These are phyloP conservation scores for Skeletonema grethae DNA, from an alignment of 108 stramenopile species.

Conservation along the genomic window DNA sequence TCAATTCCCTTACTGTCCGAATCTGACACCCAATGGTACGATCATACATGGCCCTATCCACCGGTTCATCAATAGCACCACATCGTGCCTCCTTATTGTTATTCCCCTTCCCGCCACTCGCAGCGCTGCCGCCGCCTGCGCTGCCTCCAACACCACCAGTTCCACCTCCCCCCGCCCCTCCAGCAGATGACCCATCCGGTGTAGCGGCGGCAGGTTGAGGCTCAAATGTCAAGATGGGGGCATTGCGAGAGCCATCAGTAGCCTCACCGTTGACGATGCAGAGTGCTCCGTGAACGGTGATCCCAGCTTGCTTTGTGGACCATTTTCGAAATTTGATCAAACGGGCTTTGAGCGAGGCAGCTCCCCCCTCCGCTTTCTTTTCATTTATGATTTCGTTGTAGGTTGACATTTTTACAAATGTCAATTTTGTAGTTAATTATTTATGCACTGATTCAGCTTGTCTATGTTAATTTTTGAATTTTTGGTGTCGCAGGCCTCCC, in stretches of 20 bases:
- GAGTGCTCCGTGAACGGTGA: constrained; percentile 66
- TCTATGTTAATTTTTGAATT: not conserved
- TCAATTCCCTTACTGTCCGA: constrained; percentile 70
- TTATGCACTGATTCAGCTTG: not conserved
- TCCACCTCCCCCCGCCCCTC: constrained; percentile 10
- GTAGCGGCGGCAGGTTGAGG: constrained; percentile 40
- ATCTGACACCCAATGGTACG: constrained; percentile 88
- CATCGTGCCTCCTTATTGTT: constrained; percentile 47
- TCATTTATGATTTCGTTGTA: constrained; percentile 46
- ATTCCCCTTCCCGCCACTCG: constrained; percentile 11
- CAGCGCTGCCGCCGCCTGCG: not conserved
- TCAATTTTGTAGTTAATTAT: not conserved
- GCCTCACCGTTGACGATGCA: constrained; percentile 89
- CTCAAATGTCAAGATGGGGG: constrained; percentile 71
- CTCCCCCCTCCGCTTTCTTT: constrained; percentile 44
- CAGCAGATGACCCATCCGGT: constrained; percentile 13
- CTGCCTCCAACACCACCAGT: not conserved
- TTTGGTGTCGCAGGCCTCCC: not conserved
- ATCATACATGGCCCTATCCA: constrained; percentile 79
- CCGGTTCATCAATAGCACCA: constrained; percentile 68
- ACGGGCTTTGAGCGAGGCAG: constrained; percentile 61
- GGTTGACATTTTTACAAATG: not conserved
- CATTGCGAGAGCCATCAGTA: constrained; percentile 87
- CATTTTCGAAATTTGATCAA: constrained; percentile 77
- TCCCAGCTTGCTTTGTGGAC: constrained; percentile 67